A percentile compares a stretch with the other conserved stretches of the same genome.
Evolutionary conservation across 306 rosid genomes (phyloP).

Genomic region (Vicia faba): DNA sequence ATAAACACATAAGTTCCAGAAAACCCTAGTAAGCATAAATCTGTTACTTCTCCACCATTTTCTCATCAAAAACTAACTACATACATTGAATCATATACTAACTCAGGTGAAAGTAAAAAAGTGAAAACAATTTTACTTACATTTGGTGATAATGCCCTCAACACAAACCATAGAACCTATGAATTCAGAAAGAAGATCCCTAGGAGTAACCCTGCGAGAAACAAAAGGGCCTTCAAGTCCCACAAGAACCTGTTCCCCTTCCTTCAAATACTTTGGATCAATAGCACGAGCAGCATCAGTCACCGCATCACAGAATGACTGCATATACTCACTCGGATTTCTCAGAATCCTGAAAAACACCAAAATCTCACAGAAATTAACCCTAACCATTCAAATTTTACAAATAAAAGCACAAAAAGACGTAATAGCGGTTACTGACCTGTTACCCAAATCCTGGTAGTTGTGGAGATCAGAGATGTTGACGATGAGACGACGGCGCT

Average conservation of each 20-base stretch:
- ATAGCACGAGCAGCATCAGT: conserved; percentile 77
- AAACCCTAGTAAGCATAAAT: background rate
- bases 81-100: conserved; percentile 1
- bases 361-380: background rate
- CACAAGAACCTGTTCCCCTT: conserved; percentile 84
- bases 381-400: background rate
- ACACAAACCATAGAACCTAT: conserved; percentile 97
- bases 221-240: conserved; percentile 95
- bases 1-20: background rate
- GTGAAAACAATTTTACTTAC: conserved; percentile 39
- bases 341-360: conserved; percentile 62
- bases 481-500: conserved; percentile 81
- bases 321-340: conserved; percentile 86
- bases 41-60: background rate
- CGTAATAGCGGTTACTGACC: conserved; percentile 34
- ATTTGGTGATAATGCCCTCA: conserved; percentile 92
- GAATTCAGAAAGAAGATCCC: conserved; percentile 85
- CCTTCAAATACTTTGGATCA: conserved; percentile 77
- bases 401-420: background rate
- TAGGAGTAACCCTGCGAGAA: conserved; percentile 85
- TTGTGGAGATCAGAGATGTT: conserved; percentile 95
- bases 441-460: conserved; percentile 77
- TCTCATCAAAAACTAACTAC: background rate
- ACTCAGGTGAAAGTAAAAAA: background rate
- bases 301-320: conserved; percentile 85